These are phyloP conservation scores for Scedosporium aurantiacum DNA, from an alignment of 2,329 filamentous ascomycete genomes.

Conservation along the genomic window DNA sequence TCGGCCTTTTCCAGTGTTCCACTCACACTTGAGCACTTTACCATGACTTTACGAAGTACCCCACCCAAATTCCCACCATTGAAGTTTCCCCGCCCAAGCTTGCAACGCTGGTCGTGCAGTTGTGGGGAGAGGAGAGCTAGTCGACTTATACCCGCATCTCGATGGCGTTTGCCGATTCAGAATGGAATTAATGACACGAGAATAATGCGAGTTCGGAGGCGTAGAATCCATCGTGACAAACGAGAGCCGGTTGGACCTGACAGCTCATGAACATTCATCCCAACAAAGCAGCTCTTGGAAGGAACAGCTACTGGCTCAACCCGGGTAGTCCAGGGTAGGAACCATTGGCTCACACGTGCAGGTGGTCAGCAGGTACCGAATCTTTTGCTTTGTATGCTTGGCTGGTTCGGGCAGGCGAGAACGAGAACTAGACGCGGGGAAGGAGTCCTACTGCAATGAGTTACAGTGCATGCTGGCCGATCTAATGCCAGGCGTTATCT, in stretches of 20 bases:
- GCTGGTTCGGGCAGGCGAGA: not conserved
- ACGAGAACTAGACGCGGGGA: not conserved
- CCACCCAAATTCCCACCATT: not conserved
- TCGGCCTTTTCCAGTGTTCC: not conserved
- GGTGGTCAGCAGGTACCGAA: constrained; percentile 1
- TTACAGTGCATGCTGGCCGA: not conserved
- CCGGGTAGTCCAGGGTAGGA: not conserved
- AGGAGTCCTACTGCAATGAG: not conserved
- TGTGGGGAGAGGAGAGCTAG: not conserved
- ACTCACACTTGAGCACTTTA: not conserved
- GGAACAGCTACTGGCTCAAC: not conserved
- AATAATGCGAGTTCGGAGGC: not conserved
- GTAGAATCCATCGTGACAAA: not conserved
- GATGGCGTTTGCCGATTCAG: not conserved
- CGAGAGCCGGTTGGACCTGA: not conserved
- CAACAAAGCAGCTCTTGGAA: not conserved
- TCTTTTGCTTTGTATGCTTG: not conserved
- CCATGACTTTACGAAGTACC: no score
- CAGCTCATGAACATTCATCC: no score
- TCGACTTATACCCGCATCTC: not conserved
- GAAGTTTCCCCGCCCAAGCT: not conserved
- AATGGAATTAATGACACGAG: not conserved
- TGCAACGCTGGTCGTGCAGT: not conserved
- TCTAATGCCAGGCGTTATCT: not conserved
- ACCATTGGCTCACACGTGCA: not conserved